These are phyloP conservation scores for Aureobasidium sp. DNA, from an alignment of 2,329 filamentous ascomycete genomes.

Conservation along the genomic window DNA sequence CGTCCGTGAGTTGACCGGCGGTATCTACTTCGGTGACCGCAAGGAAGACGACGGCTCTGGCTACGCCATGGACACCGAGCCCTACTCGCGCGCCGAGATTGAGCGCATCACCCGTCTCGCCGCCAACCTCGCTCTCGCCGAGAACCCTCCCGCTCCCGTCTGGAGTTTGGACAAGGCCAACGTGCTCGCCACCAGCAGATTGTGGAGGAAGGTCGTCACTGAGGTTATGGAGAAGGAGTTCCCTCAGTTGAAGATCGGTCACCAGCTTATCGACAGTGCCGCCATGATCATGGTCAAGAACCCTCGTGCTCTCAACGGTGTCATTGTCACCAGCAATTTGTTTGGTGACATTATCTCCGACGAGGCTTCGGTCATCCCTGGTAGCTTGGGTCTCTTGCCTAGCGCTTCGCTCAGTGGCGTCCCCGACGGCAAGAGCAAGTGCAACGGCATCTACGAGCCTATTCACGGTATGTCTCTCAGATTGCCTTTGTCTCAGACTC, in stretches of 20 bases:
- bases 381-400: slow-evolving; percentile 79
- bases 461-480: slow-evolving; percentile 66
- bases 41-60: slow-evolving; percentile 72
- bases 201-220: slow-evolving; percentile 82
- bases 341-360: slow-evolving; percentile 96
- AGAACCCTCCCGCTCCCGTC: slow-evolving; percentile 69
- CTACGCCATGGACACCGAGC: slow-evolving; percentile 74
- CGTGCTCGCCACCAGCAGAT: slow-evolving; percentile 78
- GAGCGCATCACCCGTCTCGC: slow-evolving; percentile 81
- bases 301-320: slow-evolving; percentile 76
- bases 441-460: slow-evolving; percentile 95
- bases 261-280: slow-evolving; percentile 93
- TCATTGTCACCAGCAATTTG: slow-evolving; percentile 87
- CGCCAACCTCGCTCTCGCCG: slow-evolving; percentile 69
- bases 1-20: slow-evolving; percentile 83
- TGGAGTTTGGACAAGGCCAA: slow-evolving; percentile 95
- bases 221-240: slow-evolving; percentile 86
- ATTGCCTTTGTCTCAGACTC: slow-evolving; percentile 4
- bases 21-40: slow-evolving; percentile 91
- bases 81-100: slow-evolving; percentile 77
- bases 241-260: slow-evolving; percentile 72
- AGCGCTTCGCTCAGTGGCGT: slow-evolving; percentile 81
- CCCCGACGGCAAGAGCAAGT: slow-evolving; percentile 74
- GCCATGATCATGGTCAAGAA: slow-evolving; percentile 98
- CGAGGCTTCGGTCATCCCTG: slow-evolving; percentile 90